These are phyloP conservation scores for Tothia fuscella DNA, from an alignment of 2,329 filamentous ascomycete species.

Conservation along the genomic window DNA sequence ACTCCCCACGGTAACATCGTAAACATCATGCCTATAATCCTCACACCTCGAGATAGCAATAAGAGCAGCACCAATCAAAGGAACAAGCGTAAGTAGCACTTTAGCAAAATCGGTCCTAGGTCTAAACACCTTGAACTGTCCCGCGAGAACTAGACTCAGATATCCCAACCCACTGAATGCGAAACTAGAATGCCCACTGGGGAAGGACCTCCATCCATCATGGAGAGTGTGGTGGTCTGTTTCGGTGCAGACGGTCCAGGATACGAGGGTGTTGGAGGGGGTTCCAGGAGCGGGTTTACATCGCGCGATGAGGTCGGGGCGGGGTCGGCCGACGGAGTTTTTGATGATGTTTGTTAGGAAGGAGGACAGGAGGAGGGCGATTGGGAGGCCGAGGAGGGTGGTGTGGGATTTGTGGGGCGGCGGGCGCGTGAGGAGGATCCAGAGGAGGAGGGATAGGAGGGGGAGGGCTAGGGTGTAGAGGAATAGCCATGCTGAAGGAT, in stretches of 20 bases:
- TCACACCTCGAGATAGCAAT: slow-evolving; percentile 51
- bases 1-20: slow-evolving; percentile 46
- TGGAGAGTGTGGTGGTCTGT: slow-evolving; percentile 56
- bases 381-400: slow-evolving; percentile 67
- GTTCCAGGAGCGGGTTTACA: slow-evolving; percentile 59
- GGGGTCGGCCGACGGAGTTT: slow-evolving; percentile 70
- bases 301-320: slow-evolving; percentile 78
- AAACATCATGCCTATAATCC: slow-evolving; percentile 54
- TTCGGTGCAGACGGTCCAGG: slow-evolving; percentile 61
- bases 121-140: slow-evolving; percentile 48
- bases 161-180: slow-evolving; percentile 70
- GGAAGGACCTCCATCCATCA: slow-evolving; percentile 76
- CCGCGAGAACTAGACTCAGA: slow-evolving; percentile 56
- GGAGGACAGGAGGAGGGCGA: slow-evolving; percentile 60
- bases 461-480: slow-evolving; percentile 68
- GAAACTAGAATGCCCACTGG: slow-evolving; percentile 69
- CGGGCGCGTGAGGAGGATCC: slow-evolving; percentile 51
- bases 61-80: slow-evolving; percentile 44
- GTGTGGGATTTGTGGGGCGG: slow-evolving; percentile 72
- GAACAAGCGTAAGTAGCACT: slow-evolving; percentile 42
- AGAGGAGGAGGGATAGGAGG: slow-evolving; percentile 51
- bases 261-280: slow-evolving; percentile 43
- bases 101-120: slow-evolving; percentile 45
- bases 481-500: slow-evolving; percentile 63
- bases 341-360: slow-evolving; percentile 88